Evolutionary conservation across 2,329 filamentous ascomycete genomes (phyloP).

Genomic region (Metarhizium album): DNA sequence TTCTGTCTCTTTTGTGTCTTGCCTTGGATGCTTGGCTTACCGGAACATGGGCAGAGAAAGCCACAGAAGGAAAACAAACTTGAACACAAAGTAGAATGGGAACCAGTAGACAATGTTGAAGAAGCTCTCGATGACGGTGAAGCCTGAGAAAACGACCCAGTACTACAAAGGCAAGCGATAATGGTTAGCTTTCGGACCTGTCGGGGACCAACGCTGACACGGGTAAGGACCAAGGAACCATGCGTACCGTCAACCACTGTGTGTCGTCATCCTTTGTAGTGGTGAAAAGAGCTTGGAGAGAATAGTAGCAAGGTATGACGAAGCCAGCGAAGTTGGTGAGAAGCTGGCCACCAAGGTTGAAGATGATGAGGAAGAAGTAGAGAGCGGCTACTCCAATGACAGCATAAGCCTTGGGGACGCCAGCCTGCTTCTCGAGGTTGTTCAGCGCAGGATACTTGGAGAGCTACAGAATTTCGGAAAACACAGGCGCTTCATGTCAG

Average conservation of each 20-base stretch:
- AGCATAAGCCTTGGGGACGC: slow-evolving; percentile 75
- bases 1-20: background rate
- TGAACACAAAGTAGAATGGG: slow-evolving; percentile 99
- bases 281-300: slow-evolving; percentile 66
- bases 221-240: background rate
- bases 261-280: slow-evolving; percentile 65
- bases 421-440: slow-evolving; percentile 78
- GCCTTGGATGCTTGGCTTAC: slow-evolving; percentile 41
- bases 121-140: slow-evolving; percentile 74
- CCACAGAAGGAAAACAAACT: slow-evolving; percentile 96
- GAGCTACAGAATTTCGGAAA: slow-evolving; percentile 39
- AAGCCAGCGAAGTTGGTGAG: slow-evolving; percentile 82
- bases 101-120: slow-evolving; percentile 87
- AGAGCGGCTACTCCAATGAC: slow-evolving; percentile 64
- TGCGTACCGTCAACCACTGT: slow-evolving; percentile 63
- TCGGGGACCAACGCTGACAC: background rate
- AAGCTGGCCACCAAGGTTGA: slow-evolving; percentile 84
- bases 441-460: slow-evolving; percentile 75
- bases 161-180: slow-evolving; percentile 44
- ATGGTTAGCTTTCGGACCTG: background rate
- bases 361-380: slow-evolving; percentile 87
- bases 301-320: slow-evolving; percentile 76
- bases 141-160: slow-evolving; percentile 77
- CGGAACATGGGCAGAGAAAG: slow-evolving; percentile 88
- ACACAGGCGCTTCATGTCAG: slow-evolving; percentile 9